Evolutionary conservation across 31 red algal species (phyloP).

Genomic region (Porphyra umbilicalis): DNA sequence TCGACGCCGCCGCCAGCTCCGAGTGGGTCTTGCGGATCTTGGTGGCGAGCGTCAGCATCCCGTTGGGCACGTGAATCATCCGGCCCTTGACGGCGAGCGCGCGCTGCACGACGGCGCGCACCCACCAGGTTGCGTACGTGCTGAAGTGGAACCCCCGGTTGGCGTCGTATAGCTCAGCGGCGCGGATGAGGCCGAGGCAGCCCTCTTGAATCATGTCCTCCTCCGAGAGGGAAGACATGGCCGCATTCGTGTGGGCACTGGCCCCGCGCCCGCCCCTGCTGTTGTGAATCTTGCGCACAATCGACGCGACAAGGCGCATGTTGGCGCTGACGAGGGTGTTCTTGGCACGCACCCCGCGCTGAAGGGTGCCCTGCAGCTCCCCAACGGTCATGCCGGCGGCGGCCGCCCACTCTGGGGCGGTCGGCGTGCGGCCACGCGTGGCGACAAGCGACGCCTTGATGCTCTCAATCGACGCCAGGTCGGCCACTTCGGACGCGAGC

Average conservation of each 20-base stretch:
- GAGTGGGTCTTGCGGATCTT: constrained; percentile 32
- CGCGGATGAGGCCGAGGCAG: constrained; percentile 74
- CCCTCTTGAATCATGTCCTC: constrained; percentile 96
- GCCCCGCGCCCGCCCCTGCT: neutral
- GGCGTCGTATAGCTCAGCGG: constrained; percentile 83
- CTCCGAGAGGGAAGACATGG: constrained; percentile 27
- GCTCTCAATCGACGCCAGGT: constrained; percentile 22
- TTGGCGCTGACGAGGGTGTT: constrained; percentile 67
- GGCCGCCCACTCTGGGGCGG: constrained; percentile 45
- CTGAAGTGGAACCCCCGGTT: constrained; percentile 71
- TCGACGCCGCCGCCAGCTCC: constrained; percentile 6
- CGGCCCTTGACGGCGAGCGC: constrained; percentile 52
- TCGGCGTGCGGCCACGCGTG: constrained; percentile 21
- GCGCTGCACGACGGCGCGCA: constrained; percentile 64
- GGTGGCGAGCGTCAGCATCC: constrained; percentile 50
- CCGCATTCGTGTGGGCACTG: neutral
- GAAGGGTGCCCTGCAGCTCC: constrained; percentile 20
- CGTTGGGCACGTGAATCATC: constrained; percentile 57
- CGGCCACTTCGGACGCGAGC: constrained; percentile 45
- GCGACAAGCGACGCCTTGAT: constrained; percentile 16
- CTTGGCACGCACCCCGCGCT: constrained; percentile 51
- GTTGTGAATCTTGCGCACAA: constrained; percentile 32
- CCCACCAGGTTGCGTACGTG: constrained; percentile 99
- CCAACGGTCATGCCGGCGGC: constrained; percentile 4
- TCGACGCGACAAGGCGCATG: constrained; percentile 53